phyloP scores from a whole-genome alignment of 2,329 filamentous ascomycete species.

The Penicillium sp. region DNA sequence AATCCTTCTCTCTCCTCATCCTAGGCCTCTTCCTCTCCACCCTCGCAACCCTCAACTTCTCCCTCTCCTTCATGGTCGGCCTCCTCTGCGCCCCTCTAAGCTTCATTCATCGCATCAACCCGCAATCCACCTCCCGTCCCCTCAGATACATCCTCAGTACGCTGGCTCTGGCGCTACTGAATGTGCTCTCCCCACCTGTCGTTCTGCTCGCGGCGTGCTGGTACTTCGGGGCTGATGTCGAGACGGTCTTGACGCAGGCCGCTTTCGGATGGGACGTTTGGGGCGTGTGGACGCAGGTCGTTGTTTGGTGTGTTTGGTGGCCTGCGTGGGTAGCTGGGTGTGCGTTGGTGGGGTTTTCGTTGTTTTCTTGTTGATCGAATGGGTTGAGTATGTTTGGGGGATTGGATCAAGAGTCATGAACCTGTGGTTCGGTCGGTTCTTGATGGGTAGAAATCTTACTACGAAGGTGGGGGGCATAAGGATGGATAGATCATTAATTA shows the following conservation, averaged over 20 bases:
- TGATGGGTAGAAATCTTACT: too few species aligned
- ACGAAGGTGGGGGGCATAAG: too few species aligned
- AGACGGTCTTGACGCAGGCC: conserved; percentile 58
- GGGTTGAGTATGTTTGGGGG: too few species aligned
- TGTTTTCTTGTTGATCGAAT: too few species aligned
- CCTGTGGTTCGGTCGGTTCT: too few species aligned
- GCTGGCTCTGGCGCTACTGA: conserved; percentile 47
- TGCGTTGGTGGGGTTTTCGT: conserved; percentile 28
- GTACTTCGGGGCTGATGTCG: conserved; percentile 44
- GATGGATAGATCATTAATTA: too few species aligned
- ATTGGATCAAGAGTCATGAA: too few species aligned
- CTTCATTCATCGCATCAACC: conserved; percentile 53
- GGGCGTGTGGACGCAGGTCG: conserved; percentile 78
- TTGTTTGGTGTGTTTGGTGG: conserved; percentile 95
- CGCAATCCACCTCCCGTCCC: too few species aligned
- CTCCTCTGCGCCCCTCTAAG: conserved; percentile 67
- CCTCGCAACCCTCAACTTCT: conserved; percentile 92
- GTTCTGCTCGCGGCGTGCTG: conserved; percentile 45
- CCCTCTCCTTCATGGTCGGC: conserved; percentile 74
- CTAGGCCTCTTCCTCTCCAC: conserved; percentile 86
- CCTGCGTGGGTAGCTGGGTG: conserved; percentile 69
- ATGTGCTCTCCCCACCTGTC: conserved; percentile 52
- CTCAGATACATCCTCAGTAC: too few species aligned
- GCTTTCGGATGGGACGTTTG: conserved; percentile 83
- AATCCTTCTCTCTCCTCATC: conserved; percentile 84